Base-by-base conservation (phyloP, 495 filamentous ascomycete genomes). In the Daldinia vernicosa region DNA sequence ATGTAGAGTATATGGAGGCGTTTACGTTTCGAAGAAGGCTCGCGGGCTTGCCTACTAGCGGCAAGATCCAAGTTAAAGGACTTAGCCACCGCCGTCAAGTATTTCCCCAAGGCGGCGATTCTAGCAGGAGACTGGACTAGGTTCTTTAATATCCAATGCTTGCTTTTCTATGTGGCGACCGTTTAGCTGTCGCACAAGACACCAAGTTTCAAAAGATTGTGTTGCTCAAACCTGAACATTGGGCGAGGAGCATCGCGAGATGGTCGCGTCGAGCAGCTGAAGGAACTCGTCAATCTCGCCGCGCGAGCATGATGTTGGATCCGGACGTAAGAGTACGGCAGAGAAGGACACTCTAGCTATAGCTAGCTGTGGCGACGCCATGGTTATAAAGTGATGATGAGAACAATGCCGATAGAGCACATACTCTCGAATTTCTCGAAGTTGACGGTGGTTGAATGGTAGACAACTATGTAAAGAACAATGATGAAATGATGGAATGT, bases 141-240 rank as follows among this genome's bases (percentile, higher is more conserved):
- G 82, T 93, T 87, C 63, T 83, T 83, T 74, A 94, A 83, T 64
- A 94, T 87, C 93, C 93, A 97, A 79, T 86, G 83, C 86, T 94
- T 97, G 85, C 92, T 94, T 82, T 86, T 91, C 94, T 97, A 78
- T 59, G 72, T 67, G 71, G 75, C 75, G 80, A 80, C 72, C 71
- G 71, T 89, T 88, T 88, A 90, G 88, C 82, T 80, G 82, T 84
- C 79, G 82, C 80, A 82, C 80, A 77, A 79, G 72, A 77, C 60
- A 79, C 77, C 72, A 80, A 81, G 72, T 78, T 87, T 85, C 85
- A 78, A 80, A 79, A 82, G 84, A 78, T 76, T 76, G 76, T 81
- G 79, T 82, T 80, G 82, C 80, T 92, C 93, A 94, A 93, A 97
- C 94, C 94, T 97, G 94, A 85, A 97, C 91, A 83, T 97, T 96